Evolutionary conservation across 768 basidiomycete species (phyloP).

Genomic region (Tricholoma flavovirens): DNA sequence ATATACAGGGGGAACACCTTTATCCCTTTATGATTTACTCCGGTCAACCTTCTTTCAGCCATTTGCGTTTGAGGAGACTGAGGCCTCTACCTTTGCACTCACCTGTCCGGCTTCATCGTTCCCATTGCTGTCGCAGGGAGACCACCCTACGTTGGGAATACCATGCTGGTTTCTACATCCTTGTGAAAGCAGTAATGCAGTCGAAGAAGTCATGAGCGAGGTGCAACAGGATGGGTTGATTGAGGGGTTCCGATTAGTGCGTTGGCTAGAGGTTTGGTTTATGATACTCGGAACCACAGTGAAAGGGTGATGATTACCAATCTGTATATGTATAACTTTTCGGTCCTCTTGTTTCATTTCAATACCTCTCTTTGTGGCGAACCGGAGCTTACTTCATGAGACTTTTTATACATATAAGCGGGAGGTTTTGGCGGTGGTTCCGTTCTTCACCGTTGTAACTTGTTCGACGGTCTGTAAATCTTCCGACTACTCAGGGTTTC

Average conservation of each 20-base stretch:
- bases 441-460: neutral
- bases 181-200: slow-evolving; percentile 63
- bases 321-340: no score
- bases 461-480: neutral
- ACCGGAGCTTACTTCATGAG: slow-evolving; percentile 1
- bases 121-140: slow-evolving; percentile 80
- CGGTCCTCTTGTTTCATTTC: no score
- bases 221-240: slow-evolving; percentile 24
- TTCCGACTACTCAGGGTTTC: slow-evolving; percentile 4
- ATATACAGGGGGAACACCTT: slow-evolving; percentile 56
- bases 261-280: slow-evolving; percentile 76
- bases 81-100: slow-evolving; percentile 50
- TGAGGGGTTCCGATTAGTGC: slow-evolving; percentile 26
- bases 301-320: no score
- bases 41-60: slow-evolving; percentile 55
- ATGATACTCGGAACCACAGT: slow-evolving; percentile 65
- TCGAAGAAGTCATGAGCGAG: slow-evolving; percentile 64
- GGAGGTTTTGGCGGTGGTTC: neutral
- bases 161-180: slow-evolving; percentile 88
- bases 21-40: slow-evolving; percentile 52
- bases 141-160: slow-evolving; percentile 72
- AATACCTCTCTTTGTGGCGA: neutral
- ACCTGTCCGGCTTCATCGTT: slow-evolving; percentile 48
- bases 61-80: slow-evolving; percentile 35
- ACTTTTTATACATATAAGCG: slow-evolving; percentile 1